Evolutionary conservation across 75 land plant species (phyloP), one percentile per base, ranked within the genome.

Genomic region (Pinus albicaulis): DNA sequence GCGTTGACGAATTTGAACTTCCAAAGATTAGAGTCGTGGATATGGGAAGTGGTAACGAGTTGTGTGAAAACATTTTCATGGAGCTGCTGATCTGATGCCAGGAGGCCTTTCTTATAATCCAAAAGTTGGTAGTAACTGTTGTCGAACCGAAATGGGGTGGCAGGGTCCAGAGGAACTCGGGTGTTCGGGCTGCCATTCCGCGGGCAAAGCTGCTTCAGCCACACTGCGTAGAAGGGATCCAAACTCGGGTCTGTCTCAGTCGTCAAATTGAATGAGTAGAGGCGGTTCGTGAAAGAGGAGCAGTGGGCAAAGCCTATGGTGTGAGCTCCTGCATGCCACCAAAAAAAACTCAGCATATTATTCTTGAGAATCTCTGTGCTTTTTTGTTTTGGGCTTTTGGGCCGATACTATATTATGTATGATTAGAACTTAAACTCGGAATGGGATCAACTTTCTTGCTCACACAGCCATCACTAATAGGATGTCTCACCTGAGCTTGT

Each of bases 231-330:
- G 3, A 1, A 15, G 0, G 80, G 71, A 48, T 81, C 55, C 60
- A 86, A 16, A 1, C 83, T 74, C 8, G 88, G 84, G 61, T 89
- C 91, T 41, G 75, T 79, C 1, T 38, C 12, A 14, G 25, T 20
- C 12, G 88, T 80, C 44, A 72, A 16, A 62, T 78, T 86, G 80
- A 79, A 86, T 8, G 58, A 17, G 77, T 83, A 86, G 19, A 89
- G 71, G 28, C 91, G 73, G 26, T 56, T 55, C 3, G 80, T 76
- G 61, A 91, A 80, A 6, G 83, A 71, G 16, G 76, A 57, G 76
- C 93, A 91, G 56, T 82, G 82, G 20, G 78, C 61, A 7, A 44
- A 57, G 20, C 85, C 85, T 19, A 80, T 72, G 24, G 82, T 80
- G 77, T 83, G 85, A 19, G 84, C 84, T 36, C 84, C 84, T 78